Percentiles rank a stretch among this genome's conserved stretches.
These are phyloP conservation scores for Orychophragmus violaceus DNA, from an alignment of 345 rosid genomes.

Conservation along the genomic window DNA sequence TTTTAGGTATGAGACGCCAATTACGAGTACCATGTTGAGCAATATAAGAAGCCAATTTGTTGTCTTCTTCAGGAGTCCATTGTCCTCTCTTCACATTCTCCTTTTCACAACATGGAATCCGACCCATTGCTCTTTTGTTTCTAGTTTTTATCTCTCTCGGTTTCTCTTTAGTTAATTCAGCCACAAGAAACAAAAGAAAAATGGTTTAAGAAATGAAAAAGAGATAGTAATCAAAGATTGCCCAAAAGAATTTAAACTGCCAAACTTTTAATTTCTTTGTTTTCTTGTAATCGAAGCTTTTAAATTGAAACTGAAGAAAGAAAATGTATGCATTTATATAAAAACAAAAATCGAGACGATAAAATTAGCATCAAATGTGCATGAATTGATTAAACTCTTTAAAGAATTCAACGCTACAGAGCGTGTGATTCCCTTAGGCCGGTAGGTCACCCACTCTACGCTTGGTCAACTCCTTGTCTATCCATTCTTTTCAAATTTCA, in stretches of 20 bases:
- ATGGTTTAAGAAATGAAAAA: not conserved
- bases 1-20: constrained; percentile 97
- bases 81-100: constrained; percentile 92
- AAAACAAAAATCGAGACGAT: not conserved
- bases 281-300: constrained; percentile 22
- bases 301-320: constrained; percentile 29
- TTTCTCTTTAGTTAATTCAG: constrained; percentile 19
- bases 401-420: constrained; percentile 93
- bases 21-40: constrained; percentile 90
- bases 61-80: constrained; percentile 98
- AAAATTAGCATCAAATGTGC: constrained; percentile 53
- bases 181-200: not conserved
- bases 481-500: constrained; percentile 1
- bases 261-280: constrained; percentile 17
- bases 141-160: not conserved
- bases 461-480: constrained; percentile 53
- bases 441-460: constrained; percentile 92
- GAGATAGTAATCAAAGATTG: constrained; percentile 25
- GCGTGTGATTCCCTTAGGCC: constrained; percentile 66
- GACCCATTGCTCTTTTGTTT: constrained; percentile 47
- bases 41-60: constrained; percentile 84
- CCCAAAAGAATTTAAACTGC: constrained; percentile 25
- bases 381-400: constrained; percentile 51
- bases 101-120: constrained; percentile 94
- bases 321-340: constrained; percentile 20